phyloP scores from a whole-genome alignment of 352 stramenopile species.

The Globisporangium alternatum region DNA sequence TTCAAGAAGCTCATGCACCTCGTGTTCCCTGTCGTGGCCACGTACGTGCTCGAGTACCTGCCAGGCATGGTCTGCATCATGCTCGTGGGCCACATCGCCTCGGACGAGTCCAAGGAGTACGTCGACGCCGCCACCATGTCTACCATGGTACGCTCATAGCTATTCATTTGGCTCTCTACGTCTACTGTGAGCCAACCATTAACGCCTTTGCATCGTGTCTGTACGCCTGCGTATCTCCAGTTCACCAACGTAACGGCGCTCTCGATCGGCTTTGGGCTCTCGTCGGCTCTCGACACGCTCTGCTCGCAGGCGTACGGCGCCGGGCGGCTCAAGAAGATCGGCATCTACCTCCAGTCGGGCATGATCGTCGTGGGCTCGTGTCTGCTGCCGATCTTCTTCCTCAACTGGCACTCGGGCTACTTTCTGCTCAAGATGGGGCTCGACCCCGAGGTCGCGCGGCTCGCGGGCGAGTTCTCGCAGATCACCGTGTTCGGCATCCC shows the following conservation, averaged over 20 bases:
- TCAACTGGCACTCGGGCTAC: slow-evolving; percentile 48
- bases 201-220: too few species aligned
- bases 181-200: background rate
- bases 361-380: slow-evolving; percentile 44
- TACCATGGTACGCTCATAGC: slow-evolving; percentile 50
- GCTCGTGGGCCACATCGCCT: slow-evolving; percentile 63
- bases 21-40: slow-evolving; percentile 33
- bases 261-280: slow-evolving; percentile 60
- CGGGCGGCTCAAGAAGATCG: slow-evolving; percentile 45
- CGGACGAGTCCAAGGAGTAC: slow-evolving; percentile 47
- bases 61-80: slow-evolving; percentile 59
- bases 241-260: slow-evolving; percentile 68
- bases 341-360: slow-evolving; percentile 60
- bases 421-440: slow-evolving; percentile 51
- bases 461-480: slow-evolving; percentile 48
- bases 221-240: too few species aligned
- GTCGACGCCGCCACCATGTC: slow-evolving; percentile 69
- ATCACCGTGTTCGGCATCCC: slow-evolving; percentile 51
- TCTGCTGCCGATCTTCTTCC: slow-evolving; percentile 35
- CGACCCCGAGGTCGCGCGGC: slow-evolving; percentile 36
- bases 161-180: background rate
- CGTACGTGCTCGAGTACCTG: slow-evolving; percentile 31
- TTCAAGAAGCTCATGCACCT: slow-evolving; percentile 41
- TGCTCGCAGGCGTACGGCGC: slow-evolving; percentile 68
- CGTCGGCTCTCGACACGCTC: slow-evolving; percentile 75